Base-by-base conservation (phyloP, 208 protist genomes). In the Porcisia hertigi region DNA sequence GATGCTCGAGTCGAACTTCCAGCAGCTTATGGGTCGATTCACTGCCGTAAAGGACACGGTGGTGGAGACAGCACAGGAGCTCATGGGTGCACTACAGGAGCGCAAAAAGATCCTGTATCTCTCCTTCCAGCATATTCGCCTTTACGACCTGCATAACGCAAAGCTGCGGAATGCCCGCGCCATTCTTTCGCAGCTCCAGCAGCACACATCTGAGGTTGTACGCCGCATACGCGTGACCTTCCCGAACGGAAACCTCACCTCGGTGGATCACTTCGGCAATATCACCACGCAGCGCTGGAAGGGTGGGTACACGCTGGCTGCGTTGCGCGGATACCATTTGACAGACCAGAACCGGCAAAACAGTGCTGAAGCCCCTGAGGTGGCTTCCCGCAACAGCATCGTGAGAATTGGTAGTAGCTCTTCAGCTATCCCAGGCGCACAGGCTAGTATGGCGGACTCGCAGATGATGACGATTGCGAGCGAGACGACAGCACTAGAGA, bases 111-210 rank as follows among this genome's bases (percentile, higher is more conserved):
- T 96, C 66, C 86, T 98, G 7, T 94, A 95, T 79, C 82, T 98
- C n/a, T 95, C 92, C 41, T 87, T 96, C 25, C 95, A 98, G 79
- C 95, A 98, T 83, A 95, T 98, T 74, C 94, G 94, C 12, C 76
- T 96, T 25, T 97, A 97, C 78, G 95, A 97, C 74, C 75, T 97
- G 69, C 92, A 97, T 69, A 96, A 92, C 75, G 70, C 79, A 1
- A 97, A 97, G 57, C 84, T 97, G 78, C 92, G 94, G 23, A 80
- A 86, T 49, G 81, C 82, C 41, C 92, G 92, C 60, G 89, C 91
- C 3, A 85, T 90, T 23, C 59, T 98, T 23, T 75, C 86, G n/a
- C 85, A 97, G 65, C 84, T 97, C 70, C 90, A 89, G 55, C 74
- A 88, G 34, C 85, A 75, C 71, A 84, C 92, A 3, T 81, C 77